Evolutionary conservation across 768 basidiomycete species (phyloP).

Genomic region (Boletus huronensis): DNA sequence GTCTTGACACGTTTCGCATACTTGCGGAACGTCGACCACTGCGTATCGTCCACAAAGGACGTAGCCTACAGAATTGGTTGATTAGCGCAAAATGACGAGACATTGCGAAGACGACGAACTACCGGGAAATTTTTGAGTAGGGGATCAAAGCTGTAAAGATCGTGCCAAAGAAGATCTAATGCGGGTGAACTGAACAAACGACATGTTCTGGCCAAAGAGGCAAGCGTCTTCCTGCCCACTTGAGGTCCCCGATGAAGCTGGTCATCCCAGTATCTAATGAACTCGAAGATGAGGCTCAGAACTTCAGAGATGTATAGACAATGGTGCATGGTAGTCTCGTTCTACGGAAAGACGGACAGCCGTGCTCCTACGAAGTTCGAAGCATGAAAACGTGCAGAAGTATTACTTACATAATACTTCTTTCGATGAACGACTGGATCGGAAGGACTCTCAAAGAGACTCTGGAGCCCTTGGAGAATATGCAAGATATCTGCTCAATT

Average conservation of each 20-base stretch:
- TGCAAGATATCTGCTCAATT: background rate
- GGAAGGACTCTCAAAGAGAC: background rate
- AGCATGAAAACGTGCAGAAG: background rate
- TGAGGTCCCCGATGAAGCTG: background rate
- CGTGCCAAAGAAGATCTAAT: slow-evolving; percentile 12
- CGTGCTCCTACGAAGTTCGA: background rate
- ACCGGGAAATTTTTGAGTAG: slow-evolving; percentile 4
- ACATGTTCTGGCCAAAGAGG: slow-evolving; percentile 12
- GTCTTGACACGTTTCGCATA: slow-evolving; percentile 24
- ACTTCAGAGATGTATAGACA: slow-evolving; percentile 14
- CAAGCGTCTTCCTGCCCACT: slow-evolving; percentile 3
- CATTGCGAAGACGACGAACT: background rate
- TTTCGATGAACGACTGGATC: background rate
- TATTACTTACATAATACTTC: background rate
- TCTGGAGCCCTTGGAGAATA: background rate
- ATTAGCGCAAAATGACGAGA: background rate
- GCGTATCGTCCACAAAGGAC: slow-evolving; percentile 3
- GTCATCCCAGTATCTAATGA: background rate
- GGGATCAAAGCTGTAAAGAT: slow-evolving; percentile 9
- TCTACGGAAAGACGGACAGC: background rate
- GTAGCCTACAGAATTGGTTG: background rate
- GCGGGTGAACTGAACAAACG: slow-evolving; percentile 13
- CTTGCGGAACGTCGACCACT: slow-evolving; percentile 17
- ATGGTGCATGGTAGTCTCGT: slow-evolving; percentile 37
- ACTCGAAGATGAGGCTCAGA: slow-evolving; percentile 5